Base-by-base conservation (phyloP, 495 filamentous ascomycete genomes). In the Neurospora sp. region DNA sequence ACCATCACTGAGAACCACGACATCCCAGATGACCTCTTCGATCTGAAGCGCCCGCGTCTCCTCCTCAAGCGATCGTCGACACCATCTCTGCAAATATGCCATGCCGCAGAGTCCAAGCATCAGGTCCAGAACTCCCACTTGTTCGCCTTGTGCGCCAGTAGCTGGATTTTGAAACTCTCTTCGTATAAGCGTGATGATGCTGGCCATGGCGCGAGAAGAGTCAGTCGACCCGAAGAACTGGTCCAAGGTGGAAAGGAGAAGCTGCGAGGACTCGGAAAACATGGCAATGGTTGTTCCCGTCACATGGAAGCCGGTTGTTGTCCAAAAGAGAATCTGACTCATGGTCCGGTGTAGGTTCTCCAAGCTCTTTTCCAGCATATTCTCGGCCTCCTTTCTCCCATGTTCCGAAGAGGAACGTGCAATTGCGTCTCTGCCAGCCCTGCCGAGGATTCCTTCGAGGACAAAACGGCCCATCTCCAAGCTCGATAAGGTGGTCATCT, bases 151-250 rank as follows among this genome's bases (percentile, higher is more conserved):
- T 8, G 81, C 76, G 7, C 86, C 88, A 4, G 86, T 85, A 7
- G 88, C 87, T 5, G 90, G 86, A 70, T 89, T 89, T 39, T 89
- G 83, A 69, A 94, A 91, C 77, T 94, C 92, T 70, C 89, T 87
- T 11, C 89, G 85, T 53, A 94, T 89, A 37, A 94, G 82, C 2
- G 89, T 89, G 71, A 93, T 89, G 71, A 94, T 93, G 73, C 91
- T 90, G 0, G 90, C 90, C 77, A 94, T 92, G n/a, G 92, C 92
- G 69, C 91, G 85, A 2, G 91, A 93, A 4, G 91, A 91, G 78
- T 94, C 92, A 6, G 92, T 94, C 22, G 88, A 91, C 16, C 92
- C 92, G 39, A 94, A 86, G 71, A 93, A 90, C 22, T 90, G 88
- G 80, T 94, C 91, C 38, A 94, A 82, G 3, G 88, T 88, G 39